Percentiles rank a stretch among this genome's conserved stretches.
These are phyloP conservation scores for Rosa hybrid DNA, from an alignment of 331 rosid species.

Conservation along the genomic window DNA sequence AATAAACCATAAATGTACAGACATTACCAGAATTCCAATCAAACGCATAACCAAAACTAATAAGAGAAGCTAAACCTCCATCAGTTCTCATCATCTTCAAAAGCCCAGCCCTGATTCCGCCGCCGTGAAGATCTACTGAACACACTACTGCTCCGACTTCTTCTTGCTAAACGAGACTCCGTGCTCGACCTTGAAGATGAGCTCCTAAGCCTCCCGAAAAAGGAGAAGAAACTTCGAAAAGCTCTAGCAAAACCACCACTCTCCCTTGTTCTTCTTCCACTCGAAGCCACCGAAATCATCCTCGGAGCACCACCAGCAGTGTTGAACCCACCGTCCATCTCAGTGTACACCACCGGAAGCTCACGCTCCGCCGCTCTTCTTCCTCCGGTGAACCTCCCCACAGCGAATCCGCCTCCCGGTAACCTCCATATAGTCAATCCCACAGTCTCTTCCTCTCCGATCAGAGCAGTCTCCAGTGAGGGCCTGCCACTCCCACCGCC, in stretches of 20 bases:
- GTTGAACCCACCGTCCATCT: slow-evolving; percentile 70
- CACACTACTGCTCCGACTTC: slow-evolving; percentile 39
- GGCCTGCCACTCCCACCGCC: slow-evolving; percentile 29
- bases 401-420: slow-evolving; percentile 76
- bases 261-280: slow-evolving; percentile 52
- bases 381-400: slow-evolving; percentile 71
- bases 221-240: slow-evolving; percentile 44
- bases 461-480: slow-evolving; percentile 33
- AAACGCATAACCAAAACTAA: slow-evolving; percentile 15
- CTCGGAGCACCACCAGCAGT: slow-evolving; percentile 47
- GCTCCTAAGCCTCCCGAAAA: slow-evolving; percentile 49
- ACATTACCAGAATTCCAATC: slow-evolving; percentile 17
- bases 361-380: slow-evolving; percentile 60
- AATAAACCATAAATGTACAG: slow-evolving; percentile 31
- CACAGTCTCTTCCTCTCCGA: slow-evolving; percentile 44
- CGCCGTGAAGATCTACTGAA: slow-evolving; percentile 46
- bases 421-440: slow-evolving; percentile 78
- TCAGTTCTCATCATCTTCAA: slow-evolving; percentile 29
- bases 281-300: slow-evolving; percentile 53
- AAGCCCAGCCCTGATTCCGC: slow-evolving; percentile 34
- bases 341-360: slow-evolving; percentile 74
- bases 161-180: slow-evolving; percentile 14
- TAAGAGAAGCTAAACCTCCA: slow-evolving; percentile 24
- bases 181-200: slow-evolving; percentile 41
- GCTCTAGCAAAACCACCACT: slow-evolving; percentile 44